Evolutionary conservation across 169 alveolate genomes (phyloP), one percentile per base, ranked within the genome.

Genomic region (Plasmodium vivax): DNA sequence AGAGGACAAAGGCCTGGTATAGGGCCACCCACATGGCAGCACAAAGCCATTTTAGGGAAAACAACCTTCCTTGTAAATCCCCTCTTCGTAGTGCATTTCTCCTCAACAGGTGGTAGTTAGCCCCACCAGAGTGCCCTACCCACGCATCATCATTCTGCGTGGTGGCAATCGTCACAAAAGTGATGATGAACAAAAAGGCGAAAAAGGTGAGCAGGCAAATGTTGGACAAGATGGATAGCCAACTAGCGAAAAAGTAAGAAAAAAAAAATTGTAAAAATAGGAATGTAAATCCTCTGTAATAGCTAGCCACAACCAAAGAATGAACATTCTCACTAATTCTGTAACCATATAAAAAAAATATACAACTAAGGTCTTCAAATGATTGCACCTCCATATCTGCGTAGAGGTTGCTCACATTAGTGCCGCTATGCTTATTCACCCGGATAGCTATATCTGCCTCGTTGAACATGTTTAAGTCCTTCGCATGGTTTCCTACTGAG

Each of bases 211-310:
- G 43, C 27, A 74, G 51, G 34, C 23, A 85, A 32, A n/a, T 58
- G 68, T 75, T 85, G 41, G 93, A 85, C 38, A 85, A 85, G 10
- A 73, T 73, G 2, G 85, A 73, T 36, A 85, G 30, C 38, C 41
- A 27, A 34, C 56, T 45, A 30, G 75, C 79, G 41, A 85, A 85
- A 73, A 74, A 85, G 54, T 85, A 85, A 4, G 85, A 74, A 51
- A 74, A 85, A 85, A 73, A 85, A 85, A 85, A 85, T 51, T 85
- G 85, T 74, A 85, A 41, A 77, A 85, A 85, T 36, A 85, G n/a
- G 8, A 85, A 32, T 32, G 73, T 38, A 30, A 32, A 62, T 38
- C 85, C 79, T 36, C 93, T 74, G 68, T 85, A 85, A 47, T 74
- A 85, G 27, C 79, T 74, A 32, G 23, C n/a, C 45, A 73, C 58